These are phyloP conservation scores for Linum trigynum DNA, from an alignment of 345 rosid species.

Conservation along the genomic window DNA sequence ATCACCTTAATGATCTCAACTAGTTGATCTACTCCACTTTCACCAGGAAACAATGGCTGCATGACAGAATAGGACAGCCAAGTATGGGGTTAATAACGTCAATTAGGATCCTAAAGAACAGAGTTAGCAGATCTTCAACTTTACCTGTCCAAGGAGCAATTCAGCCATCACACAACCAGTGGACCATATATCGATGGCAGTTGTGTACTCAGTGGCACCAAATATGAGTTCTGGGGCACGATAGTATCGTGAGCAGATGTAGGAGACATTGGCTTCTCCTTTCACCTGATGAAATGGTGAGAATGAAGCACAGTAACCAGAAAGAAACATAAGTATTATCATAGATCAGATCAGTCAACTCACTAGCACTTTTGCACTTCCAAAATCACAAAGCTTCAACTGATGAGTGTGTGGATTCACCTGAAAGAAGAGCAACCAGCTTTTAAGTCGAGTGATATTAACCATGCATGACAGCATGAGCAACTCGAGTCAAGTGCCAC, in stretches of 20 bases:
- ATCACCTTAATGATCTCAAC: slow-evolving; percentile 95
- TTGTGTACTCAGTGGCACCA: slow-evolving; percentile 94
- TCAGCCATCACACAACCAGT: slow-evolving; percentile 97
- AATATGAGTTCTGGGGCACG: slow-evolving; percentile 97
- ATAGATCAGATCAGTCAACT: slow-evolving; percentile 9
- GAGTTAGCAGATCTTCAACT: slow-evolving; percentile 1
- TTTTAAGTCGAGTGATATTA: neutral
- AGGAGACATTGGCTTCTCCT: slow-evolving; percentile 90
- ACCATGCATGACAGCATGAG: too few species aligned
- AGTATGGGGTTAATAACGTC: neutral
- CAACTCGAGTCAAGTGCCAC: neutral
- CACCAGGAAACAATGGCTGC: slow-evolving; percentile 97
- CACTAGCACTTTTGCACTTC: slow-evolving; percentile 93
- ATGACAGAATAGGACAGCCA: slow-evolving; percentile 6
- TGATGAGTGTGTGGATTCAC: slow-evolving; percentile 89
- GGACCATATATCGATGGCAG: slow-evolving; percentile 97
- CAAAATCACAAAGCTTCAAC: slow-evolving; percentile 88
- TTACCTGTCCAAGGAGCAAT: slow-evolving; percentile 82
- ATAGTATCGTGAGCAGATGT: slow-evolving; percentile 89
- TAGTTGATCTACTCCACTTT: slow-evolving; percentile 93
- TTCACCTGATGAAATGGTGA: slow-evolving; percentile 42
- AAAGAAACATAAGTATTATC: slow-evolving; percentile 4
- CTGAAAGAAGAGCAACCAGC: slow-evolving; percentile 29
- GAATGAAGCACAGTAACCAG: slow-evolving; percentile 11
- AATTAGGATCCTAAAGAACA: neutral